These are phyloP conservation scores for Micractinium sp. DNA, from an alignment of 139 green algal species.

Conservation along the genomic window DNA sequence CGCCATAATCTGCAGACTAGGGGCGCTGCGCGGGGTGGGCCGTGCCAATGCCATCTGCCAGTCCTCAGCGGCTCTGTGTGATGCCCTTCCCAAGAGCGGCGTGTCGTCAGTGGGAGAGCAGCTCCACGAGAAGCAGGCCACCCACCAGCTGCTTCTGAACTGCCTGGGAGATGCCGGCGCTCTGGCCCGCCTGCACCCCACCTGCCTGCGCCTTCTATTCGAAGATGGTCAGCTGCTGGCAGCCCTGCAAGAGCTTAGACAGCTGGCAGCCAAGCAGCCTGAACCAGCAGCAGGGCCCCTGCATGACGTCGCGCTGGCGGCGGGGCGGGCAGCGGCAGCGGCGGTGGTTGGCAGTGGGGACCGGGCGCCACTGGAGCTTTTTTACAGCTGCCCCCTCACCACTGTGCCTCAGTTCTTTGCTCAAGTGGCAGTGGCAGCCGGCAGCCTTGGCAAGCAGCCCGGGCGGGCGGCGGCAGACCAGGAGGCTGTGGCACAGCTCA, in stretches of 20 bases:
- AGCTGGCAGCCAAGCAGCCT: not conserved
- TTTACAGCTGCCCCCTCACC: conserved; percentile 15
- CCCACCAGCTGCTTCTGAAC: conserved; percentile 12
- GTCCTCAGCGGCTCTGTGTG: not conserved
- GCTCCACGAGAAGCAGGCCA: not conserved
- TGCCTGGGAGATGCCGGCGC: not conserved
- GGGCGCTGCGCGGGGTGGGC: not conserved
- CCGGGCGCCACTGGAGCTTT: not conserved
- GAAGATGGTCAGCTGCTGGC: conserved; percentile 10
- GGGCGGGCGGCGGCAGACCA: not conserved
- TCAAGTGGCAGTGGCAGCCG: conserved; percentile 11
- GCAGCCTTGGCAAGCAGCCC: not conserved
- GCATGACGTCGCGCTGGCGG: not conserved
- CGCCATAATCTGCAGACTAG: not conserved
- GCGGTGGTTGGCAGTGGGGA: not conserved
- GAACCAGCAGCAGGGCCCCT: not conserved
- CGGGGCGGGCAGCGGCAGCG: not conserved
- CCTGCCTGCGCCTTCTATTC: conserved; percentile 1
- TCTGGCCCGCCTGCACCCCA: not conserved
- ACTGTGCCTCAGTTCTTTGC: not conserved
- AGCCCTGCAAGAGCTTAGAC: not conserved
- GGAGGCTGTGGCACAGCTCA: not conserved
- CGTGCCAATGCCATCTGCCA: not conserved
- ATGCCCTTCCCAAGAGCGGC: not conserved
- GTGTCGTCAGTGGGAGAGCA: not conserved